phyloP scores from a whole-genome alignment of 768 basidiomycete species.

The Kwoniella mangroviensis region DNA sequence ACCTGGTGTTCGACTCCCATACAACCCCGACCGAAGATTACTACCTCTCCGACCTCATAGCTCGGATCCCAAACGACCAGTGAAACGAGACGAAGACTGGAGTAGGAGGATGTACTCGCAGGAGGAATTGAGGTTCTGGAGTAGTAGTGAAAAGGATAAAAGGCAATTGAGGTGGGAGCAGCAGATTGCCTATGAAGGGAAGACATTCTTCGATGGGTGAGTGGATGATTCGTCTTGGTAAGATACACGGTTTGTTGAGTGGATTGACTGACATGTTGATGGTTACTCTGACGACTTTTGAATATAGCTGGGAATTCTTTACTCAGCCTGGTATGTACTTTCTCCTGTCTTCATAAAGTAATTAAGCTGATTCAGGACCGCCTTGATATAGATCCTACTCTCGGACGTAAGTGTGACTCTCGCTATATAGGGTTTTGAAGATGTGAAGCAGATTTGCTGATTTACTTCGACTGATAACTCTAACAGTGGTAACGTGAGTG shows the following conservation, averaged over 20 bases:
- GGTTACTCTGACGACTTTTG: background rate
- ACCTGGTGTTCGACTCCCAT: background rate
- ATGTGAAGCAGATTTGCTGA: background rate
- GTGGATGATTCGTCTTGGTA: background rate
- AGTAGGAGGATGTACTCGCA: conserved; percentile 19
- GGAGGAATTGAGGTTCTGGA: conserved; percentile 4
- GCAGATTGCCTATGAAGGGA: conserved; percentile 43
- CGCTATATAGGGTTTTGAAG: background rate
- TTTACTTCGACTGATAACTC: background rate
- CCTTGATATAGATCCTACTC: conserved; percentile 44
- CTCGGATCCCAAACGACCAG: background rate
- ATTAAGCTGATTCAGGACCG: conserved; percentile 17
- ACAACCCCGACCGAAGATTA: background rate
- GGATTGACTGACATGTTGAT: conserved; percentile 41
- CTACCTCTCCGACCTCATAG: background rate
- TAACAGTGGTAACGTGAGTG: conserved; percentile 46
- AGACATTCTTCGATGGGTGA: conserved; percentile 50
- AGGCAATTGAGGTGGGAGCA: conserved; percentile 23
- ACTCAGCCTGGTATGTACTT: conserved; percentile 35
- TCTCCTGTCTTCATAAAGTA: background rate
- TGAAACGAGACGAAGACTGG: background rate
- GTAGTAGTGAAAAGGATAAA: conserved; percentile 2
- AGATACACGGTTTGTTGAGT: background rate
- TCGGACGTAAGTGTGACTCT: conserved; percentile 44
- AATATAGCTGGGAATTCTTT: conserved; percentile 49